Conservation (phyloP, 805 yeast species). For the Kazachstania africana region DNA sequence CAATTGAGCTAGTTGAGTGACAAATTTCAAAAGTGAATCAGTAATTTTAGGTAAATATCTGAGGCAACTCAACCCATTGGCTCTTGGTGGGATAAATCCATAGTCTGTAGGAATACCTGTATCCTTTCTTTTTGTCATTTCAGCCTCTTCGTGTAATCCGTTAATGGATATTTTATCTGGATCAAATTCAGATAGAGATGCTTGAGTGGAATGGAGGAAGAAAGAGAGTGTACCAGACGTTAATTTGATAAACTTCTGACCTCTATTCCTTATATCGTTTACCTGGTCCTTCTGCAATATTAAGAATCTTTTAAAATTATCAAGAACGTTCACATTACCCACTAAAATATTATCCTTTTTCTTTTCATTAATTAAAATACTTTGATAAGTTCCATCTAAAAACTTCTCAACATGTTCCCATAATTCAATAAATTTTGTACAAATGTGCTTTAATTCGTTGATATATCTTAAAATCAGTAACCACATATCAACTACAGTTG, state of each 20-base stretch:
- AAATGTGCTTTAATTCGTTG: conserved; percentile 30
- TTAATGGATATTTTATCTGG: not conserved
- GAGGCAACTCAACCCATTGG: conserved; percentile 51
- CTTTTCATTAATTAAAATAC: conserved; percentile 31
- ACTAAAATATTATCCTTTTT: conserved; percentile 25
- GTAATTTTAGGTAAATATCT: conserved; percentile 39
- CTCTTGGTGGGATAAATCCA: conserved; percentile 52
- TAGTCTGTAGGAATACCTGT: conserved; percentile 27
- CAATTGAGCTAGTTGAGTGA: conserved; percentile 35
- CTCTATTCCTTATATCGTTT: conserved; percentile 28
- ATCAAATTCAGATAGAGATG: conserved; percentile 1
- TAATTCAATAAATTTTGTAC: conserved; percentile 35
- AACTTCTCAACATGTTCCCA: conserved; percentile 48
- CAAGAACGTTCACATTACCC: conserved; percentile 19
- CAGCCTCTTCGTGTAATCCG: not conserved
- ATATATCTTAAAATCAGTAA: conserved; percentile 32
- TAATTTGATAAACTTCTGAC: conserved; percentile 29
- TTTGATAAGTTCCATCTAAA: conserved; percentile 36
- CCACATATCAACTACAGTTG: conserved; percentile 51
- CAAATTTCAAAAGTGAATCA: conserved; percentile 30
- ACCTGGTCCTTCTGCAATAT: conserved; percentile 34
- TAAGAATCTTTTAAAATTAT: conserved; percentile 28
- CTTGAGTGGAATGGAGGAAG: conserved; percentile 28
- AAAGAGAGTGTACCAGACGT: conserved; percentile 21
- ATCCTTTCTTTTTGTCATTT: conserved; percentile 5